phyloP scores from a whole-genome alignment of 352 stramenopile species.

The Phytopythium ostracodes region DNA sequence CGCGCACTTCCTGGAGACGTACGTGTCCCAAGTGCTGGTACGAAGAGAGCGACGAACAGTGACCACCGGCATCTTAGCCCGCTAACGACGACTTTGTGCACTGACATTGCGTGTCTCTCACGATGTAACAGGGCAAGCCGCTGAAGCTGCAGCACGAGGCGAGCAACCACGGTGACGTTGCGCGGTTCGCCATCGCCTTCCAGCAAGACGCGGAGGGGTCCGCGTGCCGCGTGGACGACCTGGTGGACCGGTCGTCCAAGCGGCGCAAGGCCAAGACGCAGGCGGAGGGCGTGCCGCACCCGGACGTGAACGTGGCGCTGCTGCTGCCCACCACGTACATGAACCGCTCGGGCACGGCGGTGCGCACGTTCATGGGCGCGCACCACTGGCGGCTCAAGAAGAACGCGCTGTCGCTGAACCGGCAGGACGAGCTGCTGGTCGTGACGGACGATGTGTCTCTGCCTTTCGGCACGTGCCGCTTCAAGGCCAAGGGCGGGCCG shows the following conservation, averaged over 20 bases:
- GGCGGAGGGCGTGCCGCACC: conserved; percentile 67
- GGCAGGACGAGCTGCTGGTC: conserved; percentile 83
- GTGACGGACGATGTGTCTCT: conserved; percentile 77
- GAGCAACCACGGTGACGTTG: conserved; percentile 62
- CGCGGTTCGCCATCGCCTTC: conserved; percentile 51
- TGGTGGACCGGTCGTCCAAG: conserved; percentile 72
- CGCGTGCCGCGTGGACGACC: conserved; percentile 52
- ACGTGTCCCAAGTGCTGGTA: conserved; percentile 60
- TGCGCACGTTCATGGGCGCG: conserved; percentile 74
- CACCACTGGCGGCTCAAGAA: conserved; percentile 84
- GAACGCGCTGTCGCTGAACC: conserved; percentile 72
- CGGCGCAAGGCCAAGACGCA: conserved; percentile 73
- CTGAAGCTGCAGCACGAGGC: conserved; percentile 54
- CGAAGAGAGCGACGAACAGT: background rate
- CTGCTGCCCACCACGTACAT: conserved; percentile 81
- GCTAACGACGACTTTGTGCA: no score
- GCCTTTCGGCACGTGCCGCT: conserved; percentile 77
- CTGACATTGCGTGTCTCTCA: no score
- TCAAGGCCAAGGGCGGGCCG: conserved; percentile 72
- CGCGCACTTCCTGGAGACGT: conserved; percentile 64
- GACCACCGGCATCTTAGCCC: no score
- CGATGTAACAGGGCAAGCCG: conserved; percentile 27
- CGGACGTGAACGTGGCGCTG: conserved; percentile 69
- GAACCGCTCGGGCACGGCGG: conserved; percentile 78
- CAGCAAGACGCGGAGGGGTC: conserved; percentile 51